Conservation (phyloP, 139 green algal genomes). For the Auxenochlorella pyrenoidosa region DNA sequence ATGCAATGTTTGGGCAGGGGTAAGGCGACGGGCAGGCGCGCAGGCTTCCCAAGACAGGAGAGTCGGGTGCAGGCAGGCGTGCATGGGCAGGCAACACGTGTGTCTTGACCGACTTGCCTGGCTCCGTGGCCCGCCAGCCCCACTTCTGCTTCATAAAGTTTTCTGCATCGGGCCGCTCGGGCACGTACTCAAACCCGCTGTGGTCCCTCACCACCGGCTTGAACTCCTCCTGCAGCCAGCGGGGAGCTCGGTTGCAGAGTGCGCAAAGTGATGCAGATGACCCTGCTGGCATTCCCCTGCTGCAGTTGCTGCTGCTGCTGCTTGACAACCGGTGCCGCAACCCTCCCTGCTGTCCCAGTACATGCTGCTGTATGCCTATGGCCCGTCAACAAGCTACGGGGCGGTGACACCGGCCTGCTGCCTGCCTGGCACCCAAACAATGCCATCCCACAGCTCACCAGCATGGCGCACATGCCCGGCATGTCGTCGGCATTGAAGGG, state of each 20-base stretch:
- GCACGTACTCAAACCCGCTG: background rate
- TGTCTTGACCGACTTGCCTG: background rate
- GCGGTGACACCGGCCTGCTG: too few species aligned
- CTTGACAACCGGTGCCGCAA: background rate
- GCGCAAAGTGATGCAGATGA: too few species aligned
- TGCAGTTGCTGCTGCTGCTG: background rate
- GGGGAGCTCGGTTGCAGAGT: background rate
- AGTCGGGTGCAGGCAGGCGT: background rate
- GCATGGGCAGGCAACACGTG: background rate
- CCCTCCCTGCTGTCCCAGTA: background rate
- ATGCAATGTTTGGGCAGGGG: background rate
- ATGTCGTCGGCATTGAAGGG: background rate
- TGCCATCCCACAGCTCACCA: background rate
- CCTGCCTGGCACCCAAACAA: too few species aligned
- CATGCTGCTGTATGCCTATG: background rate
- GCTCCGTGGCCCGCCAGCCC: background rate
- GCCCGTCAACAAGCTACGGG: too few species aligned
- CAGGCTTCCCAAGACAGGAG: background rate
- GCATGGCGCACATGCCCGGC: background rate
- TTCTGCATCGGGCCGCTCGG: background rate
- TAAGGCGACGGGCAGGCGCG: background rate
- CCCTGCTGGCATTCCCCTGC: too few species aligned
- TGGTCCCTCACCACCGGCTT: background rate
- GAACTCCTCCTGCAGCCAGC: background rate
- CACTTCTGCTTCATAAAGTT: slow-evolving; percentile 15